Evolutionary conservation across 2,329 filamentous ascomycete species (phyloP), one percentile per base, ranked within the genome.

Genomic region (Scedosporium dehoogii): DNA sequence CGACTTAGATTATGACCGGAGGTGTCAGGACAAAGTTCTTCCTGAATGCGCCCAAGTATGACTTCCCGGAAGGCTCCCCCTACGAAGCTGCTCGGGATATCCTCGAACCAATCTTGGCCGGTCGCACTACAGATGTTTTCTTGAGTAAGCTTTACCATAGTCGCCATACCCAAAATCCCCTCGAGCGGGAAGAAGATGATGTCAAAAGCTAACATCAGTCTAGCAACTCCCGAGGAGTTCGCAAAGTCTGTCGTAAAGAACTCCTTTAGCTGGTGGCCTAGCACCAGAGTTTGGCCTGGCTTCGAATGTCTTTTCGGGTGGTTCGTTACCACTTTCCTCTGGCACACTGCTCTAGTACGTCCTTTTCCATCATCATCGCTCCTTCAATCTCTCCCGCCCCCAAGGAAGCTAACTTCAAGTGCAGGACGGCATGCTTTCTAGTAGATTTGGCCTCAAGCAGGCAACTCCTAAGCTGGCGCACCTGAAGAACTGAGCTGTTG

Each of bases 1-100:
- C 5, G 21, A 21, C 6, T 27, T 68, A 72, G 65, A 67, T 70
- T 6, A 59, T 68, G 16, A 73, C 71, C 0, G 74, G 71, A 6
- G 71, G 68, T 1, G 70, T 75, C 16, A 63, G 65, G 25, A 73
- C 72, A 16, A 69, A 70, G 4, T 70, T 76, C 60, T 70, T 68
- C 41, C 66, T 76, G 72, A 46, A 78, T 70, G 61, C 73, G 67
- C 74, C 74, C 56, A 71, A 75, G 63, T 72, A 74, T 72, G 72
- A 78, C 60, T 46, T 78, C 73, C 65, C 77, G 68, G 44, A 74
- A 41, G 56, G 38, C 10, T 70, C 67, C 1, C 58, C 61, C 1
- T 70, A 69, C 27, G 65, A 64, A 16, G 64, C 67, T 3, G 68
- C 58, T 2, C 42, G 64, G 46, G 63, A 68, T 12, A 4, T 29